A percentile compares a stretch with the other conserved stretches of the same genome.
Evolutionary conservation across 495 filamentous ascomycete species (phyloP).

Genomic region (Amphirosellinia nigrospora): DNA sequence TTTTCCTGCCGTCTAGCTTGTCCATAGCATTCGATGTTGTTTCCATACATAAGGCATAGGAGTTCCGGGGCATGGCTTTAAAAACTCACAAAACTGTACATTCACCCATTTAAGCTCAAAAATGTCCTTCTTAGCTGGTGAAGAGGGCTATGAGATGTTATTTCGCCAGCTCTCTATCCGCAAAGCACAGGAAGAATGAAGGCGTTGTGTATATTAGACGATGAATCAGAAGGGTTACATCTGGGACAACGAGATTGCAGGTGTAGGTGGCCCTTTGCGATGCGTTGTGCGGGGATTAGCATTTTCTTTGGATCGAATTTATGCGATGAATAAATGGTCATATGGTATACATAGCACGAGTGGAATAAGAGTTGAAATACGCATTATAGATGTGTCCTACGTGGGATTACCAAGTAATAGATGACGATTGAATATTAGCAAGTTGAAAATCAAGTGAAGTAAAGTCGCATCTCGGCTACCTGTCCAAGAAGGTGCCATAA

Average conservation of each 20-base stretch:
- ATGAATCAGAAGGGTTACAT: neutral
- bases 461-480: neutral
- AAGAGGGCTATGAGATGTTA: neutral
- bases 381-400: neutral
- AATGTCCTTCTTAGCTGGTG: neutral
- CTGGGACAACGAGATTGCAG: neutral
- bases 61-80: constrained; percentile 12
- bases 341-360: neutral
- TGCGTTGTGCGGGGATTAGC: neutral
- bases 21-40: constrained; percentile 19
- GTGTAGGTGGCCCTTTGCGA: neutral
- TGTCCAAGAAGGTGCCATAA: neutral
- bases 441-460: neutral
- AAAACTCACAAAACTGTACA: constrained; percentile 23
- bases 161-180: neutral
- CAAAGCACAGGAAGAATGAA: neutral
- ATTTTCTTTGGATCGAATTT: neutral
- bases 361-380: neutral
- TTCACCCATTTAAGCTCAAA: constrained; percentile 5
- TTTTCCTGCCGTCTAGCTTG: constrained; percentile 18
- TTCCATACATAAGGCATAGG: constrained; percentile 21
- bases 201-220: constrained; percentile 20
- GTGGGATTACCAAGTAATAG: neutral
- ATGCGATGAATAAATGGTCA: constrained; percentile 16
- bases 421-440: neutral